Evolutionary conservation across 148 eudicot species (phyloP).

Genomic region (Arbutus unedo): DNA sequence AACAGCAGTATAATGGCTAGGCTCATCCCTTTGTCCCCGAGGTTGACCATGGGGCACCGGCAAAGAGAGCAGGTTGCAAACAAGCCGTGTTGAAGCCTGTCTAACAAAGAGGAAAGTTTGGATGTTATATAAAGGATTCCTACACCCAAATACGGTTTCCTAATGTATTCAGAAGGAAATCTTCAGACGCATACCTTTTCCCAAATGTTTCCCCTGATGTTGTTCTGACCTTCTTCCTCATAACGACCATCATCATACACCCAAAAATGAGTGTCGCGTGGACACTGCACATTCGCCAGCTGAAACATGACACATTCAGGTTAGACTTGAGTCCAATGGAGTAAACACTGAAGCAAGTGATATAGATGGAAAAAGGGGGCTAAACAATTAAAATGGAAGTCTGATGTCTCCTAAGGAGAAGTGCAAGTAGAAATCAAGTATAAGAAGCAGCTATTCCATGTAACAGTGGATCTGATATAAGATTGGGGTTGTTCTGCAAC

Average conservation of each 20-base stretch:
- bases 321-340: not conserved
- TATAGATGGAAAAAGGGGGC: not conserved
- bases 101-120: conserved; percentile 11
- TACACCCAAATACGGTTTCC: not conserved
- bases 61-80: conserved; percentile 75
- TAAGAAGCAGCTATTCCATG: conserved; percentile 10
- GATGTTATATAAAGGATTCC: conserved; percentile 17
- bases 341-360: conserved; percentile 5
- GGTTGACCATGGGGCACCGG: conserved; percentile 90
- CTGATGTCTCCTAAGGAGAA: not conserved
- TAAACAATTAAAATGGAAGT: not conserved
- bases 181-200: conserved; percentile 66
- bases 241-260: conserved; percentile 99
- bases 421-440: not conserved
- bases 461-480: not conserved
- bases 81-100: conserved; percentile 87
- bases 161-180: not conserved
- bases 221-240: conserved; percentile 99
- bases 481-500: not conserved
- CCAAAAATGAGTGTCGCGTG: conserved; percentile 99
- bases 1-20: conserved; percentile 69
- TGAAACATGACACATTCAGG: conserved; percentile 25
- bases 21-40: conserved; percentile 69
- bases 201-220: conserved; percentile 97
- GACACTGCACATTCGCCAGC: conserved; percentile 97